Conservation (phyloP, 2,329 filamentous ascomycete species). For the Purpureocillium takamizusanense region DNA sequence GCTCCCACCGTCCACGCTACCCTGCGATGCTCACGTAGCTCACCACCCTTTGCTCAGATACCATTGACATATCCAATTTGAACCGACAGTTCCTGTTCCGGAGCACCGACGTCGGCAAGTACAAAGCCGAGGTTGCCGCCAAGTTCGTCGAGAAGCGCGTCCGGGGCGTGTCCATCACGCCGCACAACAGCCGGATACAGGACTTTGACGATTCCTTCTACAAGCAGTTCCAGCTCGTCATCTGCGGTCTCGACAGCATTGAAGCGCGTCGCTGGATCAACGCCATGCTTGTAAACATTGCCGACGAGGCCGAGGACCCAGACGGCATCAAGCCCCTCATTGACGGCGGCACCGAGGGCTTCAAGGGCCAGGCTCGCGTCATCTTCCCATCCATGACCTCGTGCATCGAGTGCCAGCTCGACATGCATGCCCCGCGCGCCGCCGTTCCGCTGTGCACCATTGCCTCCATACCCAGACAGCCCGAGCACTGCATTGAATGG, state of each 20-base stretch:
- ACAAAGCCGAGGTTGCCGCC: slow-evolving; percentile 88
- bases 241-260: slow-evolving; percentile 93
- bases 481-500: slow-evolving; percentile 98
- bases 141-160: slow-evolving; percentile 85
- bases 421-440: slow-evolving; percentile 97
- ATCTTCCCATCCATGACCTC: slow-evolving; percentile 87
- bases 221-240: slow-evolving; percentile 88
- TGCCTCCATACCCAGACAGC: slow-evolving; percentile 90
- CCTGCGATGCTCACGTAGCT: not conserved
- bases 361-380: slow-evolving; percentile 93
- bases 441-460: slow-evolving; percentile 94
- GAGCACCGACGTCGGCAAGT: slow-evolving; percentile 81
- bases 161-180: slow-evolving; percentile 83
- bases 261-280: slow-evolving; percentile 99
- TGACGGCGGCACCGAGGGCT: slow-evolving; percentile 94
- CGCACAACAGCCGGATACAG: slow-evolving; percentile 91
- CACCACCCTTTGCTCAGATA: slow-evolving; percentile 47
- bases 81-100: slow-evolving; percentile 98
- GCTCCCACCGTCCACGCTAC: slow-evolving; percentile 12
- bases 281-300: slow-evolving; percentile 81
- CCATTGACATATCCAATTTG: slow-evolving; percentile 95
- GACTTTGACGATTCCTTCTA: slow-evolving; percentile 96
- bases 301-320: slow-evolving; percentile 64
- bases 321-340: slow-evolving; percentile 90
- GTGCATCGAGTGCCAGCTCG: slow-evolving; percentile 95